Conservation (phyloP, 2,329 filamentous ascomycete genomes). For the Dactylonectria estremocensis region DNA sequence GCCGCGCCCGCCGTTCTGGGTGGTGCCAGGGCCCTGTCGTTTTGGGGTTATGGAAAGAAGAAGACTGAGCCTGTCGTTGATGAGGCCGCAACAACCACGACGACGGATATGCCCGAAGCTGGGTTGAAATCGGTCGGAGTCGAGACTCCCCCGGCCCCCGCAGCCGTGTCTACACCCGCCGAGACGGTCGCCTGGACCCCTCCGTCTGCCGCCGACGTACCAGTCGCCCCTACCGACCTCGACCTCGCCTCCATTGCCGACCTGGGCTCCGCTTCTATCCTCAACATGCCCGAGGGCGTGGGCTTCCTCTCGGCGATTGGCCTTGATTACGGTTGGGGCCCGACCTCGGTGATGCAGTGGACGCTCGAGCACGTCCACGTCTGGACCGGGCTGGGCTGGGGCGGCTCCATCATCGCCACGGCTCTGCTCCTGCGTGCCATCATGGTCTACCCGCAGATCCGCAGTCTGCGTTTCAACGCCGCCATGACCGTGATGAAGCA, state of each 20-base stretch:
- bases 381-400: conserved; percentile 84
- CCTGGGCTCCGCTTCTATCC: conserved; percentile 60
- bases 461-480: conserved; percentile 59
- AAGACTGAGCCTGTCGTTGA: conserved; percentile 42
- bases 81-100: conserved; percentile 39
- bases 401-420: conserved; percentile 78
- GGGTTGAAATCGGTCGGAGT: conserved; percentile 35
- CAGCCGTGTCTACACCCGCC: conserved; percentile 39
- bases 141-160: conserved; percentile 22
- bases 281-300: conserved; percentile 79
- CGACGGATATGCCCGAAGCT: conserved; percentile 37
- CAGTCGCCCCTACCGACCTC: conserved; percentile 49
- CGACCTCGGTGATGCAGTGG: conserved; percentile 81
- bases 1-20: conserved; percentile 51
- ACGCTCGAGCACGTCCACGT: conserved; percentile 88
- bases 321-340: conserved; percentile 89
- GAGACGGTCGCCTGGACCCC: conserved; percentile 39
- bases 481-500: conserved; percentile 71
- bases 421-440: conserved; percentile 75
- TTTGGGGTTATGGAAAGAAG: conserved; percentile 55
- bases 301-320: conserved; percentile 89
- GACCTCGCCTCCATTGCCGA: conserved; percentile 54
- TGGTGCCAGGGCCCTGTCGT: conserved; percentile 52
- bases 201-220: conserved; percentile 33
- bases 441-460: conserved; percentile 74